These are phyloP conservation scores for Bertia moriformis DNA, from an alignment of 2,329 filamentous ascomycete species.

Conservation along the genomic window DNA sequence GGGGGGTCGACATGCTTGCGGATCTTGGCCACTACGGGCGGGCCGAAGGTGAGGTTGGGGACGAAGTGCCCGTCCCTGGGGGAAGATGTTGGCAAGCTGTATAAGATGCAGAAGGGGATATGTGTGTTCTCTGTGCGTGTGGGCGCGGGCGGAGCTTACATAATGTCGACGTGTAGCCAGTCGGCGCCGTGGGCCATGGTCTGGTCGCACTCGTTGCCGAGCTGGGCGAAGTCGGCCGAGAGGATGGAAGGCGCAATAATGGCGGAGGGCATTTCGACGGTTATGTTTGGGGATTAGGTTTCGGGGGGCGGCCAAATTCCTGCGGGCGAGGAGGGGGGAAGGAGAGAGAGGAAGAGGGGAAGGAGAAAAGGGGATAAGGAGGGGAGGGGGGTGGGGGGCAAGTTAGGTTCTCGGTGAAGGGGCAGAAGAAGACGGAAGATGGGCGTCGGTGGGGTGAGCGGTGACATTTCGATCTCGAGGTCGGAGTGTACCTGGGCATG, in stretches of 20 bases:
- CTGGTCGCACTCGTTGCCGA: conserved; percentile 72
- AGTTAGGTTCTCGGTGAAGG: no score
- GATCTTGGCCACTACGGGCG: conserved; percentile 89
- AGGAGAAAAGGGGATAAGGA: no score
- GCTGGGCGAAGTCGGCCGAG: conserved; percentile 81
- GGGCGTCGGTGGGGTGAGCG: no score
- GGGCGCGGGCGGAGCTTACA: conserved; percentile 37
- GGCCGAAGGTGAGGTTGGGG: conserved; percentile 93
- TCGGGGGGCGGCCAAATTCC: no score
- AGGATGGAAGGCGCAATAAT: conserved; percentile 98
- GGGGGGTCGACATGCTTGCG: conserved; percentile 71
- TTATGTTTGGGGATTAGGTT: conserved; percentile 7
- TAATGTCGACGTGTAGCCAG: conserved; percentile 92
- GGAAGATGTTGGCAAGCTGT: conserved; percentile 2
- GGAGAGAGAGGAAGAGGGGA: no score
- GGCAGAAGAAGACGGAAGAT: no score
- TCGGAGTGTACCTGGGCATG: no score
- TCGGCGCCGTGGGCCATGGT: conserved; percentile 80
- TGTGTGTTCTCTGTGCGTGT: conserved; percentile 1
- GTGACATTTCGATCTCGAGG: no score
- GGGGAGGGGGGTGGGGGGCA: no score
- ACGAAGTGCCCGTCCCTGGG: conserved; percentile 96
- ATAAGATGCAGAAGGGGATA: conserved; percentile 1
- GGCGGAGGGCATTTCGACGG: conserved; percentile 74
- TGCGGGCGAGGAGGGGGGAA: no score